Percentiles rank a stretch among this genome's conserved stretches.
Conservation (phyloP, 208 protist species). For the Trypanosoma rangeli region DNA sequence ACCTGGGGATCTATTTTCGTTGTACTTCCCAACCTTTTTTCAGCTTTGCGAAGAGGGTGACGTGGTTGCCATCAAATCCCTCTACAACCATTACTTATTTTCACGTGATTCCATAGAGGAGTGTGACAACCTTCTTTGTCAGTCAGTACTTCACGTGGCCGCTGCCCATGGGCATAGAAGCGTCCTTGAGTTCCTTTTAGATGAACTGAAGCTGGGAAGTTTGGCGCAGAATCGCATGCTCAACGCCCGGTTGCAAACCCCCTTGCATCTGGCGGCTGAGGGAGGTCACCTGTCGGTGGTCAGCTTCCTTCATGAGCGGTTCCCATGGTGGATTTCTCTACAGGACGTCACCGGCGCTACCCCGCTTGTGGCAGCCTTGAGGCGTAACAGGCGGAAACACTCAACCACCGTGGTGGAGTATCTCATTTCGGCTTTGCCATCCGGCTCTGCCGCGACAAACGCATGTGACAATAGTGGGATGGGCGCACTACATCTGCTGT, state of each 20-base stretch:
- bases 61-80: constrained; percentile 41
- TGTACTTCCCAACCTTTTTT: constrained; percentile 49
- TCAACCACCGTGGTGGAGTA: constrained; percentile 50
- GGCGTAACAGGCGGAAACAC: constrained; percentile 25
- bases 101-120: constrained; percentile 26
- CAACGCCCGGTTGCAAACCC: constrained; percentile 60
- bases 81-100: constrained; percentile 78
- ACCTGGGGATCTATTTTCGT: constrained; percentile 57
- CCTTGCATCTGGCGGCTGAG: constrained; percentile 69
- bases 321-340: constrained; percentile 35
- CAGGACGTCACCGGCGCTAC: constrained; percentile 66
- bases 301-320: constrained; percentile 41
- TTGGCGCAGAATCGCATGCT: constrained; percentile 21
- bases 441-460: constrained; percentile 39
- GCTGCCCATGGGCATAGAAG: constrained; percentile 40
- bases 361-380: constrained; percentile 64
- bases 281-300: constrained; percentile 43
- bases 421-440: constrained; percentile 42
- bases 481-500: constrained; percentile 63
- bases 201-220: constrained; percentile 39
- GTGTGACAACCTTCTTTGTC: constrained; percentile 34
- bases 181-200: constrained; percentile 55
- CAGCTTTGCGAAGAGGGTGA: constrained; percentile 66
- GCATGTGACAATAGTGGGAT: constrained; percentile 47
- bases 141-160: constrained; percentile 51